Evolutionary conservation across 805 yeast species (phyloP), one percentile per base, ranked within the genome.

Genomic region (Myxozyma kluyveri): DNA sequence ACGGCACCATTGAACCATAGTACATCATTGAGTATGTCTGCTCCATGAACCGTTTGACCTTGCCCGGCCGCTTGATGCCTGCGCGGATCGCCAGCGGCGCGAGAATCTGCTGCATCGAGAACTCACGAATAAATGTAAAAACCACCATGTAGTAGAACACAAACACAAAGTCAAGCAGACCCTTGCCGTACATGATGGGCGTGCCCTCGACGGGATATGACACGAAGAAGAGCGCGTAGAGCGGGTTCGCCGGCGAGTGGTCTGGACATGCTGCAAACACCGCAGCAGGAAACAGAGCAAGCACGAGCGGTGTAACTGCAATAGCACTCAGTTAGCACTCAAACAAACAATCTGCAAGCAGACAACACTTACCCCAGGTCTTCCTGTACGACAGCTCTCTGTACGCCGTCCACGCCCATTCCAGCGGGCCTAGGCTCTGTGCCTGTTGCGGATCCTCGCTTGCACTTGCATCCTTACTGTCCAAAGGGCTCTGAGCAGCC

Each of bases 91-190:
- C 91, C 32, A 87, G 56, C 5, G 98, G 98, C 61, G 75, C 76
- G 53, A 93, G 78, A 0, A 88, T 63, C 31, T 79, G 74, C 67
- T 89, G 90, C 98, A 93, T 89, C 59, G 81, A 65, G 65, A 93
- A 91, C 69, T 93, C 99, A 63, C 99, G 81, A 59, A 81, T 74
- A 66, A 91, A 93, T 0, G 96, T 86, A 78, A 93, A 90, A 62
- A 89, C 83, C 35, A 93, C 69, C 77, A 91, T 86, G 71, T 87
- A 83, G 67, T 80, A 88, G 18, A 75, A 75, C 14, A 91, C 87
- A 72, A 89, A 93, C 21, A 76, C 76, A 59, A 89, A 78, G 70
- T 93, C 99, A 63, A 82, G 81, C 42, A 66, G 72, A 50, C 99
- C 99, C 70, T 93, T 93, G 24, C 87, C 97, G 67, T 90, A 93